A percentile compares a stretch with the other conserved stretches of the same genome.
Conservation (phyloP, 441 rosid species). For the Hura crepitans region DNA sequence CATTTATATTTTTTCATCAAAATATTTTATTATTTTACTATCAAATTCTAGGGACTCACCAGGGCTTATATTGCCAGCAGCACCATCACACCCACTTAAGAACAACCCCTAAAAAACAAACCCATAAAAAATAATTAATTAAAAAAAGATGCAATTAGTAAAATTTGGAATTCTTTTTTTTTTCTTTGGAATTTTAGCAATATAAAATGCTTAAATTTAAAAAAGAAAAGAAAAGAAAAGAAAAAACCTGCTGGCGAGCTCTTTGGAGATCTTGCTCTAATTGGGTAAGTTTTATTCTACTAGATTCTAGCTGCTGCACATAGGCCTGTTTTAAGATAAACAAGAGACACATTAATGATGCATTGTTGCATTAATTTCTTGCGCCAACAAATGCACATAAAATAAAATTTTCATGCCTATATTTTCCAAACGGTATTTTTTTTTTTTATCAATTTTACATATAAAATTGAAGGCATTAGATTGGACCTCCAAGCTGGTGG, state of each 20-base stretch:
- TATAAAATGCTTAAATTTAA: background rate
- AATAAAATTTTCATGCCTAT: background rate
- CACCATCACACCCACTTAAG: conserved; percentile 49
- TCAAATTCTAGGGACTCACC: conserved; percentile 40
- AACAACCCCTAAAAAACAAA: conserved; percentile 57
- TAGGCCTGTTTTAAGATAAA: conserved; percentile 54
- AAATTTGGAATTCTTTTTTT: background rate
- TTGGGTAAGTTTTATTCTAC: conserved; percentile 86
- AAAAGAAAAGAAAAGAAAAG: too few relatives aligned
- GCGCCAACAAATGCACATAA: background rate
- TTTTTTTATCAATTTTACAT: too few relatives aligned
- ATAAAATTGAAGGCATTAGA: background rate
- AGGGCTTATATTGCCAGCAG: conserved; percentile 71
- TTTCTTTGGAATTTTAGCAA: conserved; percentile 4
- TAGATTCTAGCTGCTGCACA: conserved; percentile 93
- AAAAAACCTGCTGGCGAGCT: conserved; percentile 72
- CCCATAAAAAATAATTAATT: background rate
- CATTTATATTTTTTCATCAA: background rate
- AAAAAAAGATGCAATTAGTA: background rate
- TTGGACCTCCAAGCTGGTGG: conserved; percentile 8
- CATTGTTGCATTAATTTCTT: conserved; percentile 1
- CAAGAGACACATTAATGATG: background rate
- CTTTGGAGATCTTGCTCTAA: conserved; percentile 94
- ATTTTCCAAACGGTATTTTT: too few relatives aligned
- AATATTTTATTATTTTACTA: background rate